Percentiles rank a stretch among this genome's conserved stretches.
These are phyloP conservation scores for Magnusiomyces magnusii DNA, from an alignment of 1,139 yeast genomes.

Conservation along the genomic window DNA sequence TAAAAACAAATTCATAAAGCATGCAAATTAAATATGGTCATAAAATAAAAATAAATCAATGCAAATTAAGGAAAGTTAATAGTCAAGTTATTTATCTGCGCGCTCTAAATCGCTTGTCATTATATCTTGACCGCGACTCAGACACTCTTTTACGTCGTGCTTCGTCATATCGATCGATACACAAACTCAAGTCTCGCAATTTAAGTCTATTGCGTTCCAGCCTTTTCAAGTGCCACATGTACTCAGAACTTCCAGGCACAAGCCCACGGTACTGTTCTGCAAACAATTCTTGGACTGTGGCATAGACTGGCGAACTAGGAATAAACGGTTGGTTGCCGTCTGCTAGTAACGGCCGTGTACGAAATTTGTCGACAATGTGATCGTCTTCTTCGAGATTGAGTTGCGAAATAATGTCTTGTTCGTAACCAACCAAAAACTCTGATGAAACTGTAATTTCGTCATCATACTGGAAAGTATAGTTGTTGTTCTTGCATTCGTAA, in stretches of 20 bases:
- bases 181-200: constrained; percentile 19
- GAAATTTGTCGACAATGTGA: constrained; percentile 23
- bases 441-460: constrained; percentile 11
- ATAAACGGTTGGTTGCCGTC: constrained; percentile 27
- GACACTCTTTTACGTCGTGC: constrained; percentile 2
- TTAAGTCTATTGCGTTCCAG: constrained; percentile 23
- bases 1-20: no score
- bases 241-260: constrained; percentile 17
- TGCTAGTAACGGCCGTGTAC: constrained; percentile 24
- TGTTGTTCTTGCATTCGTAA: background rate
- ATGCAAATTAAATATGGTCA: no score
- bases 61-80: background rate
- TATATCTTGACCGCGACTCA: background rate
- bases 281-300: constrained; percentile 22
- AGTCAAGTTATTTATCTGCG: background rate
- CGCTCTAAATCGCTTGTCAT: background rate
- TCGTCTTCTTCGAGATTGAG: constrained; percentile 21
- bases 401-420: constrained; percentile 19
- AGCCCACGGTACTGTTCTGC: constrained; percentile 22
- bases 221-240: constrained; percentile 21
- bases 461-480: background rate
- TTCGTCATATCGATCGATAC: constrained; percentile 17
- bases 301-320: constrained; percentile 22
- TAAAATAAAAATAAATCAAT: background rate
- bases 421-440: constrained; percentile 21